Evolutionary conservation across 164 flowering plant species (phyloP).

Genomic region (Sextonia rubra): DNA sequence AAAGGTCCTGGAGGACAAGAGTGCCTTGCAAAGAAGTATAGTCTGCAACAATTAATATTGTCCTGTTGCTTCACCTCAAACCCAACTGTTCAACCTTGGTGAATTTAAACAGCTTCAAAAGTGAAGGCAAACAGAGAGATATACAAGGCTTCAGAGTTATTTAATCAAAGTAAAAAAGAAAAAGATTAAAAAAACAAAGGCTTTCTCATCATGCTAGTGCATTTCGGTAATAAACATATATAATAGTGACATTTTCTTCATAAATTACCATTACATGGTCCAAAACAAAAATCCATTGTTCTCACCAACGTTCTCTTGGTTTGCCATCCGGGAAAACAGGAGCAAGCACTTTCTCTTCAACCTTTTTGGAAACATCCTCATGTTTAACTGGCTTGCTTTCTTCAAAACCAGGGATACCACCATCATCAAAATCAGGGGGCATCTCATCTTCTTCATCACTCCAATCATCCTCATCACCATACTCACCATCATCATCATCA

Average conservation of each 20-base stretch:
- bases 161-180: neutral
- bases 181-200: no score
- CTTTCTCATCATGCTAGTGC: no score
- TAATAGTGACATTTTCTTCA: neutral
- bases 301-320: conserved; percentile 90
- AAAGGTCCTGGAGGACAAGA: neutral
- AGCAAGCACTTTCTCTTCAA: conserved; percentile 38
- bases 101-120: neutral
- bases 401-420: conserved; percentile 31
- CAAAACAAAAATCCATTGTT: neutral
- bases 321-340: conserved; percentile 73
- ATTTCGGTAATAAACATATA: neutral
- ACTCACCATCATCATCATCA: conserved; percentile 36
- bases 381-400: conserved; percentile 23
- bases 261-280: neutral
- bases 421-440: conserved; percentile 79
- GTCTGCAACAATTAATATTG: neutral
- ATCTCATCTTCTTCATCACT: conserved; percentile 60
- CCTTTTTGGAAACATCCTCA: conserved; percentile 14
- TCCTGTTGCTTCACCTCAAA: neutral
- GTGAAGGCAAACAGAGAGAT: neutral
- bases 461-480: conserved; percentile 46
- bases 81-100: neutral
- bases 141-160: neutral
- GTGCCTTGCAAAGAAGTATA: neutral